Evolutionary conservation across 2,329 filamentous ascomycete species (phyloP).

Genomic region (Colletotrichum gloeosporioides): DNA sequence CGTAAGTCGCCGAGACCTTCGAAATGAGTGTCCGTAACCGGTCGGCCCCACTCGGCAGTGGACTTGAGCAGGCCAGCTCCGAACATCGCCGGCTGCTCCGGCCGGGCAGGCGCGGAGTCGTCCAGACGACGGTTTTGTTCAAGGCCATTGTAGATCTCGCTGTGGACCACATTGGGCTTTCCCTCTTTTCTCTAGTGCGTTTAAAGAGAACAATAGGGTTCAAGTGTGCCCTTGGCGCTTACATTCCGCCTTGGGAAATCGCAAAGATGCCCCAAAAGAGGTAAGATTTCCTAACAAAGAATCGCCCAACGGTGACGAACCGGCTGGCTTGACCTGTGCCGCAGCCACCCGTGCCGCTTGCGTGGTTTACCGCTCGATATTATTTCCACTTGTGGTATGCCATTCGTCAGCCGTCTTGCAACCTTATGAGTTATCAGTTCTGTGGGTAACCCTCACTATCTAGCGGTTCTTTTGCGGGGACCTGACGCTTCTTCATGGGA

Average conservation of each 20-base stretch:
- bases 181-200: not conserved
- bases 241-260: not conserved
- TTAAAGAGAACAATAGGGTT: not conserved
- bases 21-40: not conserved
- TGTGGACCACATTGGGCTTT: not conserved
- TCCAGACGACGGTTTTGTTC: not conserved
- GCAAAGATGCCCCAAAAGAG: not conserved
- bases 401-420: not conserved
- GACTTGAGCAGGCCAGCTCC: not conserved
- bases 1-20: not conserved
- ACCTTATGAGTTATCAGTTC: not conserved
- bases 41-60: not conserved
- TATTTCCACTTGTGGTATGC: not conserved
- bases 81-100: not conserved
- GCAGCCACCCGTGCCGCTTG: not conserved
- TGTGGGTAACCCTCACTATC: not conserved
- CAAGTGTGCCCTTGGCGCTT: not conserved
- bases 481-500: fast-evolving
- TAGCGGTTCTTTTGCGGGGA: not conserved
- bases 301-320: not conserved
- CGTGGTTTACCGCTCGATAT: fast-evolving
- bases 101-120: not conserved
- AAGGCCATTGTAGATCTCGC: not conserved
- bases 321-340: not conserved
- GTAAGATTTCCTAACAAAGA: not conserved